Conservation (phyloP, 495 filamentous ascomycete genomes). For the Cudoniella acicularis region DNA sequence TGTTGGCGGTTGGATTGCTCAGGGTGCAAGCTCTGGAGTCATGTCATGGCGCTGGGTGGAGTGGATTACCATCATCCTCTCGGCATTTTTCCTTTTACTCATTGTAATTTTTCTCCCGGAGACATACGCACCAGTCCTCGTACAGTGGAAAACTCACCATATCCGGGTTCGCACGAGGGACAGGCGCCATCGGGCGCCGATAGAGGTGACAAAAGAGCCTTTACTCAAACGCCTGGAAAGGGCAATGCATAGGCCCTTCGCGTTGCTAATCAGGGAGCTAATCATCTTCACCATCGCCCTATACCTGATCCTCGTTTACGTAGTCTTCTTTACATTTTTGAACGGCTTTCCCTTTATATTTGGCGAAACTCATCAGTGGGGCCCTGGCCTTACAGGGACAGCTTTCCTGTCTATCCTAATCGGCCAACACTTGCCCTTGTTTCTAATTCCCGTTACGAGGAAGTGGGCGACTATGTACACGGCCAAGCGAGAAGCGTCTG, state of each 20-base stretch:
- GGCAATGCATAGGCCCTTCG: not conserved
- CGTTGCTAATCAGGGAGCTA: conserved; percentile 56
- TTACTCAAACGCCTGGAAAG: not conserved
- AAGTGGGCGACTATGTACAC: too few relatives aligned
- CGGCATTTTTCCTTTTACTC: conserved; percentile 47
- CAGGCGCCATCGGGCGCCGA: not conserved
- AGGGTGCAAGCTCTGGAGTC: not conserved
- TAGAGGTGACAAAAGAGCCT: not conserved
- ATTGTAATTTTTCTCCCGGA: conserved; percentile 64
- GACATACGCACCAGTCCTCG: conserved; percentile 58
- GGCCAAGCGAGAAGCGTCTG: too few relatives aligned
- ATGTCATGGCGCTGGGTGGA: conserved; percentile 81
- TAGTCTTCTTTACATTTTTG: conserved; percentile 63
- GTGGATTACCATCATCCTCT: conserved; percentile 71
- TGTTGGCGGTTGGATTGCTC: not conserved
- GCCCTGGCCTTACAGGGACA: not conserved
- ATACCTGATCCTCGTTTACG: conserved; percentile 60
- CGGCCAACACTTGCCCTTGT: not conserved
- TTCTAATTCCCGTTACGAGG: not conserved
- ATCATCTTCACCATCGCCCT: conserved; percentile 64
- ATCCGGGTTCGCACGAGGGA: conserved; percentile 49
- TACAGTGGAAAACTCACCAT: conserved; percentile 57
- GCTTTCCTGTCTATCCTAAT: not conserved
- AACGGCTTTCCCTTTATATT: conserved; percentile 4
- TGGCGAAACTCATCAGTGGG: not conserved